Base-by-base conservation (phyloP, 2,329 filamentous ascomycete species). In the Penicillium sp. region DNA sequence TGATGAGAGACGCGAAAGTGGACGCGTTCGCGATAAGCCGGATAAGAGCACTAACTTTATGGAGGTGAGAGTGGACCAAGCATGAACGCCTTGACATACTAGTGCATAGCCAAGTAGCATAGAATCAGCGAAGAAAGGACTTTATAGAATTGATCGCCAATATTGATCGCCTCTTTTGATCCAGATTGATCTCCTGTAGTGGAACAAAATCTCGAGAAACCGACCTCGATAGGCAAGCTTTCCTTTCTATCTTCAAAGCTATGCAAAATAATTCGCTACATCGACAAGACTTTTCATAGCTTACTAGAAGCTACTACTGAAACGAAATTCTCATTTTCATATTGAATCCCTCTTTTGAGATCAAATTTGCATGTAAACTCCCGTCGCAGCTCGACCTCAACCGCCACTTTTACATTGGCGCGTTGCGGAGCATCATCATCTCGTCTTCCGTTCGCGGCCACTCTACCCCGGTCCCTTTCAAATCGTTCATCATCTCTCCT, bases 21-120 rank as follows among this genome's bases (percentile, higher is more conserved):
- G 56, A 70, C 71, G 70, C 70, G 71, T 69, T 50, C 52, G 54
- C 67, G 65, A 65, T 68, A 68, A 63, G 40, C 22, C 4, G 52
- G 49, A 39, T 39, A 51, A 51, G 43, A 18, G 39, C 39, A 31
- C 7, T 2, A 9, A 31, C 31, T 31, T 31, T 31, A 31, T 27
- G 7, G 18, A 40, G n/a, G 37, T 10, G 39, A 41, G 19, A 19
- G 16, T 40, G 16, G 39, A 18, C n/a, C 10, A 4, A 19, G 7
- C 19, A 2, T 5, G 7, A 6, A 19, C 9, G 13, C n/a, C 18
- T 22, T 4, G 9, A 41, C 4, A 11, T 41, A 4, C n/a, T 19
- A 9, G 5, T 11, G 18, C 11, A 11, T 19, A 10, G 7, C 31
- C 3, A 9, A 31, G 31, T 6, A 9, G 31, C 2, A 31, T 31